phyloP scores from a whole-genome alignment of 176 grass and related monocot genomes.

The Phyllostachys edulis region DNA sequence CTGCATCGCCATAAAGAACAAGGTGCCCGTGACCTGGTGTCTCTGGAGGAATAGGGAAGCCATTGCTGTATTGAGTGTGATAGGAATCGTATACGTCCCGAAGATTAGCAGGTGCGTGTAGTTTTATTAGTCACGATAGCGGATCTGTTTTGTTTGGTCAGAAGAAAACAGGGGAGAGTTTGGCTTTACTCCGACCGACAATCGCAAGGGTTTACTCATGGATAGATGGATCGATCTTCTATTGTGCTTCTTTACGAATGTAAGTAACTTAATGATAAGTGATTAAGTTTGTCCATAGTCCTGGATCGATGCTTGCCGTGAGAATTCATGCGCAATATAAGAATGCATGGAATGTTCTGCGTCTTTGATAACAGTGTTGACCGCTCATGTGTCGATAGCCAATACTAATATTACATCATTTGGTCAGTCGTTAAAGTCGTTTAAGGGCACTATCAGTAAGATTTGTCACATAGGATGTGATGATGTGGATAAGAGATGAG shows the following conservation, averaged over 20 bases:
- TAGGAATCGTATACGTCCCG: background rate
- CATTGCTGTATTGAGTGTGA: background rate
- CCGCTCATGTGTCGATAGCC: too few species aligned
- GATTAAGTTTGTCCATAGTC: background rate
- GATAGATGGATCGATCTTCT: background rate
- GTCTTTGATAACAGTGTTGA: background rate
- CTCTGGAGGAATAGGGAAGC: background rate
- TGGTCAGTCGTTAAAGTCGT: too few species aligned
- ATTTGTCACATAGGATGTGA: too few species aligned
- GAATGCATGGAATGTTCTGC: background rate
- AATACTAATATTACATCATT: too few species aligned
- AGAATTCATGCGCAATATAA: too few species aligned
- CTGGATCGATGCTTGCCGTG: background rate
- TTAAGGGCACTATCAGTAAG: too few species aligned
- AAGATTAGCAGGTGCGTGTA: background rate
- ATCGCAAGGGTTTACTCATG: background rate
- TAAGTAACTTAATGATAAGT: background rate
- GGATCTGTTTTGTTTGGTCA: background rate
- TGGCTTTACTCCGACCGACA: conserved; percentile 1
- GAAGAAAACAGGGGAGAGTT: background rate
- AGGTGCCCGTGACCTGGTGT: conserved; percentile 41
- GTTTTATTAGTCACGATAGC: background rate
- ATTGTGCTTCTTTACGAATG: background rate
- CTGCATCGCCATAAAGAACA: conserved; percentile 18
- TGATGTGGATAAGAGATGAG: too few species aligned